A percentile compares a stretch with the other conserved stretches of the same genome.
Evolutionary conservation across 1,284 basidiomycete genomes (phyloP).

Genomic region (Fomes fomentarius): DNA sequence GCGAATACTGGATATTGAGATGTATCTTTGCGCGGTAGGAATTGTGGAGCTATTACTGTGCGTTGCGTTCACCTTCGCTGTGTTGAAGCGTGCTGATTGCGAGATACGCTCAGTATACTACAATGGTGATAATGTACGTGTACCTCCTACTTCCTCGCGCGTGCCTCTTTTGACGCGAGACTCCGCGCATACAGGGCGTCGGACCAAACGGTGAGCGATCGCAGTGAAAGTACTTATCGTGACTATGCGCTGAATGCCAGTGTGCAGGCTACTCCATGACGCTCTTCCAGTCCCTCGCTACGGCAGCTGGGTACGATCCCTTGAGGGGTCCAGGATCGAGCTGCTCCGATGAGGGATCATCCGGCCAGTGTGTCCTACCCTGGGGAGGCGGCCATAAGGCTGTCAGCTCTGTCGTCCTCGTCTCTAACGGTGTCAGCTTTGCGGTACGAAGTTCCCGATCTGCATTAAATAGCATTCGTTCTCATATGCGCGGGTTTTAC

Average conservation of each 20-base stretch:
- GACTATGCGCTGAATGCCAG: background rate
- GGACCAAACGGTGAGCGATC: constrained; percentile 50
- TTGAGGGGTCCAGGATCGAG: constrained; percentile 66
- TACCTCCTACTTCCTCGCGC: background rate
- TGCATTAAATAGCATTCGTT: no score
- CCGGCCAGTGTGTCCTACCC: constrained; percentile 74
- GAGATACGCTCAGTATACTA: constrained; percentile 55
- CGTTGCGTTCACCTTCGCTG: constrained; percentile 24
- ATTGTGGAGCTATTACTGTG: constrained; percentile 76
- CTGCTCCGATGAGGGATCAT: constrained; percentile 54
- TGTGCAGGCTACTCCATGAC: constrained; percentile 61
- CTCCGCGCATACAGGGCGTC: constrained; percentile 49
- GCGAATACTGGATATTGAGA: background rate
- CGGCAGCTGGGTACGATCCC: constrained; percentile 70
- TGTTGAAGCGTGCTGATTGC: background rate
- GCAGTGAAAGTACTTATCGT: background rate
- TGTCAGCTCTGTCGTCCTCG: constrained; percentile 74
- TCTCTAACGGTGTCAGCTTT: constrained; percentile 79
- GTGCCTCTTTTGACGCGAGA: constrained; percentile 1
- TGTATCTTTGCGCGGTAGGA: constrained; percentile 39
- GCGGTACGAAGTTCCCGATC: no score
- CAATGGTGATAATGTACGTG: constrained; percentile 68
- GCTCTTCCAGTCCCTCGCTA: constrained; percentile 74
- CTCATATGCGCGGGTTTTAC: background rate
- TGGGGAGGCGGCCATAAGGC: constrained; percentile 71